Conservation (phyloP, 345 rosid species). For the Passiflora organensis region DNA sequence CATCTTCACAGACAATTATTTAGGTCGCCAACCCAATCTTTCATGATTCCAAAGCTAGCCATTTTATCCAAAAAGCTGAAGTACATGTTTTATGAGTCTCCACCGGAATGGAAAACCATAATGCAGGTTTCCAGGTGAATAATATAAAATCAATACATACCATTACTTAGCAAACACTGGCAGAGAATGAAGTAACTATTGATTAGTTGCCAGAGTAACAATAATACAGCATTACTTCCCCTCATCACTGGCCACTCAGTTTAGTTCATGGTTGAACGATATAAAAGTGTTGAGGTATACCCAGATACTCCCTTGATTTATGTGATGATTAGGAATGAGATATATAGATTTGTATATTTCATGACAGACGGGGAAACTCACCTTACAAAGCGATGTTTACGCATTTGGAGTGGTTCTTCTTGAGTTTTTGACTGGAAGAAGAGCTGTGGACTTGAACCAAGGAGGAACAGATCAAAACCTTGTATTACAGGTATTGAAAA, state of each 20-base stretch:
- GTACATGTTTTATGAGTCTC: too few species aligned
- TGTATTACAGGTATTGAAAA: constrained; percentile 66
- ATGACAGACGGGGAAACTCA: constrained; percentile 87
- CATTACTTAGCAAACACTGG: too few species aligned
- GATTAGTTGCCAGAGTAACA: not conserved
- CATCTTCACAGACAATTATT: too few species aligned
- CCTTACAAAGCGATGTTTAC: constrained; percentile 91
- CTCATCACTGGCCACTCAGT: not conserved
- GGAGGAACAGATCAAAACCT: constrained; percentile 87
- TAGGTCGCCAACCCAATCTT: too few species aligned
- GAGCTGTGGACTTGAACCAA: constrained; percentile 86
- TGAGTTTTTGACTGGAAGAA: constrained; percentile 90
- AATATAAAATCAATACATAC: too few species aligned
- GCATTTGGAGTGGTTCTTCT: constrained; percentile 97
- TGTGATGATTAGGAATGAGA: too few species aligned
- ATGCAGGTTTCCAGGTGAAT: too few species aligned
- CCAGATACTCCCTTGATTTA: not conserved
- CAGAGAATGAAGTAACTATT: not conserved
- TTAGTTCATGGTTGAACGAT: not conserved
- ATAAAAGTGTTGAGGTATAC: too few species aligned
- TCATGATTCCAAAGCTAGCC: too few species aligned
- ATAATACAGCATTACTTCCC: too few species aligned
- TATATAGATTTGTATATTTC: not conserved
- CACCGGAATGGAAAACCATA: too few species aligned
- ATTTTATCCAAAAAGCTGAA: too few species aligned